Percentiles rank a stretch among this genome's conserved stretches.
These are phyloP conservation scores for Chaetomidium leptoderma DNA, from an alignment of 495 filamentous ascomycete genomes.

Conservation along the genomic window DNA sequence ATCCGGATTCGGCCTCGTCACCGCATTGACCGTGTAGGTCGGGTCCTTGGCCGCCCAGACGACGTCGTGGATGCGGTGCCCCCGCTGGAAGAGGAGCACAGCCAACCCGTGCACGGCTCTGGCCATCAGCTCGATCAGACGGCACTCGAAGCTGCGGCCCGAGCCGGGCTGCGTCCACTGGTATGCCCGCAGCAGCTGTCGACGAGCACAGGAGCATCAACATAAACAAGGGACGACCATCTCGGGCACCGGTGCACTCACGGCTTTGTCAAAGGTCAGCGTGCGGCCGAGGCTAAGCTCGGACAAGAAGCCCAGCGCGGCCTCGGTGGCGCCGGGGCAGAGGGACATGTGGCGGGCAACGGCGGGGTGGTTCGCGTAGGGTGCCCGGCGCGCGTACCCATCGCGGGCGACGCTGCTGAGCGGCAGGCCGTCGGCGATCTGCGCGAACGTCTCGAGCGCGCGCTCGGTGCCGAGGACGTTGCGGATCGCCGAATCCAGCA, in stretches of 20 bases:
- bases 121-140: background rate
- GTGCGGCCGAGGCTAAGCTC: background rate
- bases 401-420: background rate
- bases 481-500: background rate
- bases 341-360: background rate
- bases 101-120: background rate
- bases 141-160: background rate
- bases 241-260: background rate
- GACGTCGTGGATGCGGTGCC: background rate
- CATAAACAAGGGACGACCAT: no score
- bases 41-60: background rate
- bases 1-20: background rate
- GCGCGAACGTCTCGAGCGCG: background rate
- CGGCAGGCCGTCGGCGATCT: conserved; percentile 1
- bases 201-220: no score
- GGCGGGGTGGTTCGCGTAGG: background rate
- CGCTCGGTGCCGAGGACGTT: background rate
- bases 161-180: background rate
- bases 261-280: background rate
- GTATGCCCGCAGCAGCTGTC: background rate
- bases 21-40: background rate
- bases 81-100: background rate
- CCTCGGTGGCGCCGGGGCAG: background rate
- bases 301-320: background rate
- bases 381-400: background rate